Conservation (phyloP, 139 green algal genomes). For the Closterium sp. region DNA sequence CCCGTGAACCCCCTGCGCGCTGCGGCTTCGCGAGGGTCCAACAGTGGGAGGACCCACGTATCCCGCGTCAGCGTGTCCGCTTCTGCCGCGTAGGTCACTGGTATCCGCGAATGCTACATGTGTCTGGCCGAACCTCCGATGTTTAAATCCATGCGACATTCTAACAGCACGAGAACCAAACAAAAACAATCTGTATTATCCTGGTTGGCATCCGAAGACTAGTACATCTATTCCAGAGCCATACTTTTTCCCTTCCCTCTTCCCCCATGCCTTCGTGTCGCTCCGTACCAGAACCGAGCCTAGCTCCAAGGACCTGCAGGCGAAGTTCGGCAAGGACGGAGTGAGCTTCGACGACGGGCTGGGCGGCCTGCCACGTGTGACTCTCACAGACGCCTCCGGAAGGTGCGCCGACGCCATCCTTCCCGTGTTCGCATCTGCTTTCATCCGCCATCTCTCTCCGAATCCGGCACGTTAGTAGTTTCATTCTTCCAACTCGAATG, state of each 20-base stretch:
- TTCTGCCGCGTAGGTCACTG: background rate
- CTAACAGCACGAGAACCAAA: background rate
- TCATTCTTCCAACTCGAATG: background rate
- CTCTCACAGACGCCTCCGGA: conserved; percentile 1
- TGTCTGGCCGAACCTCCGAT: background rate
- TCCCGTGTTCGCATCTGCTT: background rate
- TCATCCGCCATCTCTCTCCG: background rate
- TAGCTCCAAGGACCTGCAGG: conserved; percentile 59
- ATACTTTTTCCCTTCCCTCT: background rate
- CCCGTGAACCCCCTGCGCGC: background rate
- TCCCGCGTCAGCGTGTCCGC: background rate
- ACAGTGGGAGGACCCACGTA: background rate
- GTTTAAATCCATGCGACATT: background rate
- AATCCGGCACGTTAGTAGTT: background rate
- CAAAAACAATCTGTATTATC: too few relatives aligned
- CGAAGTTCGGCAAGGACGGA: conserved; percentile 17
- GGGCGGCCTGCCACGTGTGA: conserved; percentile 22
- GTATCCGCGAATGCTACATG: background rate
- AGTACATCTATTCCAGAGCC: background rate
- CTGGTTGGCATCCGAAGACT: too few relatives aligned
- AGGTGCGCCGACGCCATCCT: background rate
- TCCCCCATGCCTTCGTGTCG: background rate
- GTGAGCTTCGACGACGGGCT: conserved; percentile 6
- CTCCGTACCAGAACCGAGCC: conserved; percentile 47
- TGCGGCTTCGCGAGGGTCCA: background rate